Conservation (phyloP, 2,329 filamentous ascomycete genomes). For the Emergomyces pasteurianus region DNA sequence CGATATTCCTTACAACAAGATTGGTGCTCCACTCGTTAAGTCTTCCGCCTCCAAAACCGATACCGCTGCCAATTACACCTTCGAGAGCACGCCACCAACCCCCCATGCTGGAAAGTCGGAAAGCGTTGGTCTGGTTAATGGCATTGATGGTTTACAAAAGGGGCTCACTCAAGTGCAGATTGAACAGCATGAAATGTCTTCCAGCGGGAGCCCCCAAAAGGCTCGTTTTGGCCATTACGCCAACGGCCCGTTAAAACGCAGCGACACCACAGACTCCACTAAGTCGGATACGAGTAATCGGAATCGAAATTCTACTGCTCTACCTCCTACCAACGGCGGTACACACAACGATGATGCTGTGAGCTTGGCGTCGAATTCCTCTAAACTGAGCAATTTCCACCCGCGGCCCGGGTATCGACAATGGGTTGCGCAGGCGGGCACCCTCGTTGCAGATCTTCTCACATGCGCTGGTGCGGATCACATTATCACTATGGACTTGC, state of each 20-base stretch:
- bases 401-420: conserved; percentile 91
- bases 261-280: conserved; percentile 27
- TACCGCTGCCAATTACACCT: conserved; percentile 53
- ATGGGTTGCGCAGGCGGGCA: conserved; percentile 96
- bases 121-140: conserved; percentile 53
- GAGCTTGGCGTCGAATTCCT: conserved; percentile 40
- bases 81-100: conserved; percentile 83
- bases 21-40: conserved; percentile 74
- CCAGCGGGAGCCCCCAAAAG: conserved; percentile 31
- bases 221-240: conserved; percentile 28
- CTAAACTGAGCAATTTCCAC: conserved; percentile 52
- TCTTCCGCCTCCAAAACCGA: conserved; percentile 34
- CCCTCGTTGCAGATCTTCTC: conserved; percentile 82
- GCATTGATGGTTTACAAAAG: conserved; percentile 58
- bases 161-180: conserved; percentile 58
- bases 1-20: conserved; percentile 93
- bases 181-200: conserved; percentile 36
- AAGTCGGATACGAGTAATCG: conserved; percentile 20
- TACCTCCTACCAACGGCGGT: conserved; percentile 38
- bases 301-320: conserved; percentile 10
- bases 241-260: conserved; percentile 27
- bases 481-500: conserved; percentile 94
- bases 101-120: conserved; percentile 61
- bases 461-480: conserved; percentile 95
- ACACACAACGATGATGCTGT: conserved; percentile 52